Evolutionary conservation across 768 basidiomycete genomes (phyloP).

Genomic region (Leucocoprinus sp.): DNA sequence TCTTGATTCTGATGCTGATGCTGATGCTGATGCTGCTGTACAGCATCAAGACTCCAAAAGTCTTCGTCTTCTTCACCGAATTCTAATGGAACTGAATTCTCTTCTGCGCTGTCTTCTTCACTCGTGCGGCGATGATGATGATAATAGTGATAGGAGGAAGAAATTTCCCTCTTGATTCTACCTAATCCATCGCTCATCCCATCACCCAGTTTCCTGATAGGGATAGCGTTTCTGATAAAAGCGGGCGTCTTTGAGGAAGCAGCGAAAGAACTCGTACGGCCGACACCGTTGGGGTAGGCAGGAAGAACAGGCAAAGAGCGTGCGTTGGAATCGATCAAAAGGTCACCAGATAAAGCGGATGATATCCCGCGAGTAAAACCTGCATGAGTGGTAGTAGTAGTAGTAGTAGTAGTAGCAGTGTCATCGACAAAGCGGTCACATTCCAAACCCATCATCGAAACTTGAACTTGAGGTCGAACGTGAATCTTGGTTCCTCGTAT

Average conservation of each 20-base stretch:
- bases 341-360: constrained; percentile 56
- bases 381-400: constrained; percentile 29
- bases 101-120: constrained; percentile 11
- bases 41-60: constrained; percentile 29
- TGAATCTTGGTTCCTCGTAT: constrained; percentile 51
- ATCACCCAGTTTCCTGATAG: constrained; percentile 46
- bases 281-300: constrained; percentile 76
- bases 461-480: constrained; percentile 58
- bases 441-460: constrained; percentile 18
- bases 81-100: constrained; percentile 37
- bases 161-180: constrained; percentile 52
- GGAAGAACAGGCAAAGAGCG: constrained; percentile 43
- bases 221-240: constrained; percentile 34
- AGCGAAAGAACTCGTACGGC: no score
- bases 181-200: constrained; percentile 57
- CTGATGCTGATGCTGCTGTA: no score
- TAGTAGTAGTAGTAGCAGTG: no score
- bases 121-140: constrained; percentile 19
- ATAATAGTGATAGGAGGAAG: constrained; percentile 26
- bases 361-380: constrained; percentile 78
- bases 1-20: constrained; percentile 25
- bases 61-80: constrained; percentile 70
- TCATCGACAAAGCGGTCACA: constrained; percentile 47
- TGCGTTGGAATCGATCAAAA: constrained; percentile 39
- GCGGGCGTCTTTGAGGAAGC: not conserved